Evolutionary conservation across 495 filamentous ascomycete species (phyloP).

Genomic region (Penicillium roqueforti): DNA sequence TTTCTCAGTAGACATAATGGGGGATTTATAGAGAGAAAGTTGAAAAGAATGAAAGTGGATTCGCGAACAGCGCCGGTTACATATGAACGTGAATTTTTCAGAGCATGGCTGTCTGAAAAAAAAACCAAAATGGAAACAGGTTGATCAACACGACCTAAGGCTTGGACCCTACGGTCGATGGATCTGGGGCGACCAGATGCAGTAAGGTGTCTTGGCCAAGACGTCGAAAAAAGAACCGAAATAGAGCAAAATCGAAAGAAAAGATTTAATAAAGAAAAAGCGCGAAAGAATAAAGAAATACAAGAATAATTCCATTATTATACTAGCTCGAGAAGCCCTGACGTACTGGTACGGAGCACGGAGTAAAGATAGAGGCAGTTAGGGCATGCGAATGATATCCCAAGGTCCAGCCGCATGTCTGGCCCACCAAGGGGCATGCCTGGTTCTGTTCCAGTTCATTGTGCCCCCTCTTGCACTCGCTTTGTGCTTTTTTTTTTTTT

Average conservation of each 20-base stretch:
- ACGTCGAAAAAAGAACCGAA: conserved; percentile 6
- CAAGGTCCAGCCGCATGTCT: conserved; percentile 20
- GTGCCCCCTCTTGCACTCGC: conserved; percentile 7
- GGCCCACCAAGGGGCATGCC: conserved; percentile 23
- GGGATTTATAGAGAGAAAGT: conserved; percentile 1
- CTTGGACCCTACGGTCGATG: conserved; percentile 6
- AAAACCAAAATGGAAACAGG: conserved; percentile 1
- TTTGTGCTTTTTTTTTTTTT: conserved; percentile 14
- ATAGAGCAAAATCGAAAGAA: not conserved
- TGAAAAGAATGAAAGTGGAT: conserved; percentile 23
- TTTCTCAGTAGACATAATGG: conserved; percentile 29
- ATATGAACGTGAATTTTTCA: conserved; percentile 6
- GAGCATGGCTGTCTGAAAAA: conserved; percentile 4
- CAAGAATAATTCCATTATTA: conserved; percentile 5
- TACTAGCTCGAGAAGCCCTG: conserved; percentile 12
- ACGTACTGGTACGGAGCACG: no score
- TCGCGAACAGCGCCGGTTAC: conserved; percentile 2
- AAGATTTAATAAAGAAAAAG: not conserved
- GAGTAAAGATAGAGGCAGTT: conserved; percentile 13
- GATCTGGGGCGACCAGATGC: conserved; percentile 18
- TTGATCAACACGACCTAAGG: not conserved
- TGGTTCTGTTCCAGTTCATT: conserved; percentile 14
- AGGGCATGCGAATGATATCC: conserved; percentile 15
- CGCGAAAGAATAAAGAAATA: not conserved
- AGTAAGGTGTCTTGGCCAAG: conserved; percentile 19